A percentile compares a stretch with the other conserved stretches of the same genome.
phyloP scores from a whole-genome alignment of 148 eudicot species.

The Rhododendron vialii region DNA sequence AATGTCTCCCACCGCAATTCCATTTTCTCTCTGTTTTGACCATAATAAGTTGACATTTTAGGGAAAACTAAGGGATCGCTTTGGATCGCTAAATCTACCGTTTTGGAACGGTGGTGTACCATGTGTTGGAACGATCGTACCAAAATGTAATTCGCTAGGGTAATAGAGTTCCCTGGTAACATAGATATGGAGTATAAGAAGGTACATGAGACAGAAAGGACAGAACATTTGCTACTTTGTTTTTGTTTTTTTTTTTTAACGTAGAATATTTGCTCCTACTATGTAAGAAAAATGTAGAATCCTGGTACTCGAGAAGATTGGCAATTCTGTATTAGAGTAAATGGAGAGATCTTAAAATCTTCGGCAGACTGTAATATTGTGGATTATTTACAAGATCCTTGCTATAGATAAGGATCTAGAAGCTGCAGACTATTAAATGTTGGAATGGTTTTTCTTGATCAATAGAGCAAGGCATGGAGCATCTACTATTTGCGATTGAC shows the following conservation, averaged over 20 bases:
- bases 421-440: neutral
- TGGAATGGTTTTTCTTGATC: neutral
- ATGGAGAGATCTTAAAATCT: neutral
- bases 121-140: too few species aligned
- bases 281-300: neutral
- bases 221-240: too few species aligned
- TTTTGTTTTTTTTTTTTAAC: too few species aligned
- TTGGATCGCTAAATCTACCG: too few species aligned
- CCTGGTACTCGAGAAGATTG: neutral
- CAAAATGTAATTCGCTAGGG: too few species aligned
- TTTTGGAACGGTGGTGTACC: too few species aligned
- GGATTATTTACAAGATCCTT: neutral
- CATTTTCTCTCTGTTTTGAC: too few species aligned
- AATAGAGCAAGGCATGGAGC: neutral
- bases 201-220: neutral
- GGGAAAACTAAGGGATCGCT: too few species aligned
- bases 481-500: constrained; percentile 7
- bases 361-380: neutral
- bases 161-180: too few species aligned
- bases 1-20: too few species aligned
- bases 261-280: neutral
- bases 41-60: too few species aligned
- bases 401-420: neutral
- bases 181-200: neutral
- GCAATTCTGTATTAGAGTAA: neutral